These are phyloP conservation scores for Thielaviopsis cerberus DNA, from an alignment of 2,329 filamentous ascomycete genomes.

Conservation along the genomic window DNA sequence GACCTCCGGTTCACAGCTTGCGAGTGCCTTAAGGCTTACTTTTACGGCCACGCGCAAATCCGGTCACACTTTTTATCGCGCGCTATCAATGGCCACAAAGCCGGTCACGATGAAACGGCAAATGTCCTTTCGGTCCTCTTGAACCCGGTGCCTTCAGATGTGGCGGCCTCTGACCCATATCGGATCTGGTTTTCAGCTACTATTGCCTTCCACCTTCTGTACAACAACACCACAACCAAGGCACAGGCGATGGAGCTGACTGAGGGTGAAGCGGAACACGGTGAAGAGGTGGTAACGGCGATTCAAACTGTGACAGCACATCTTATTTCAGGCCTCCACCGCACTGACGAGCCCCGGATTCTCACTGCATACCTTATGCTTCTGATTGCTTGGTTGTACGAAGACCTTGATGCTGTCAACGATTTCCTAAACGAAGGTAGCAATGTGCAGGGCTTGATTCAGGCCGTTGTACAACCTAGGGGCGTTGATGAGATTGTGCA, in stretches of 20 bases:
- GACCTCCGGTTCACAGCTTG: conserved; percentile 71
- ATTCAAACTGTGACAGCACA: conserved; percentile 79
- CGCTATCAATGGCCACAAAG: conserved; percentile 72
- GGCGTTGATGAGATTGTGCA: conserved; percentile 50
- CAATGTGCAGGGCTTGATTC: conserved; percentile 71
- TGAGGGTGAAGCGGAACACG: conserved; percentile 72
- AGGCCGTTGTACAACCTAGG: conserved; percentile 44
- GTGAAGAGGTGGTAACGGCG: conserved; percentile 87
- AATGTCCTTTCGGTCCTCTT: conserved; percentile 78
- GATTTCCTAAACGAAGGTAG: conserved; percentile 85
- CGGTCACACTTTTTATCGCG: conserved; percentile 69
- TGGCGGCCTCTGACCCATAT: conserved; percentile 59
- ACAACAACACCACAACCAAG: conserved; percentile 65
- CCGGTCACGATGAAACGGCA: conserved; percentile 60
- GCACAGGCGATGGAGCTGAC: conserved; percentile 60
- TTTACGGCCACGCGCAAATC: conserved; percentile 63
- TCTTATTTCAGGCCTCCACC: conserved; percentile 60
- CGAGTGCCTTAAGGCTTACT: conserved; percentile 84
- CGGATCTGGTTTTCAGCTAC: conserved; percentile 78
- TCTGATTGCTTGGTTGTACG: conserved; percentile 75
- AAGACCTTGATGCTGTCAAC: conserved; percentile 78
- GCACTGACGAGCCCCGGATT: conserved; percentile 59
- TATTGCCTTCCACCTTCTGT: conserved; percentile 69
- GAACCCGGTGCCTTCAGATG: conserved; percentile 36
- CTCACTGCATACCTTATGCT: conserved; percentile 78